Evolutionary conservation across 2,329 filamentous ascomycete genomes (phyloP), one percentile per base, ranked within the genome.

Genomic region (Akanthomyces lecanii): DNA sequence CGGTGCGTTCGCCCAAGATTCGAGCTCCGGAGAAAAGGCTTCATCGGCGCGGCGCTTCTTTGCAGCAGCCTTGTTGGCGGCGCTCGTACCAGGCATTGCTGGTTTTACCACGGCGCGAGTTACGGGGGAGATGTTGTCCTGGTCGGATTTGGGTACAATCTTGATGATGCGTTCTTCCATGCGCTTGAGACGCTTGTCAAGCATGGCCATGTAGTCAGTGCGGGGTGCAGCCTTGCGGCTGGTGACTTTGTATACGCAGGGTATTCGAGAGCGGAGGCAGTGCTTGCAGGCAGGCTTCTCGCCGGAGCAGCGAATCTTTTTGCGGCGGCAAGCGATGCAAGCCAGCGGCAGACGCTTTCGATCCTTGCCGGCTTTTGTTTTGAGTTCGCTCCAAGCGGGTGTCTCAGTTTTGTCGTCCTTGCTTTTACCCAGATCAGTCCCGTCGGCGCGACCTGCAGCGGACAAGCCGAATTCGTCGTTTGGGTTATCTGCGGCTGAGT

Each of bases 121-220:
- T 44, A 96, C 88, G 8, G 83, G 81, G 10, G 83, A 79, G 64
- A 89, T 73, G 30, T 85, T 80, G 48, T 89, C 87, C 66, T 91
- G 84, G 66, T 96, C 92, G 48, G 91, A 85, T 72, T 94, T 96
- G 0, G 95, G 94, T 33, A 98, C 89, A 64, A 94, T 89, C 74
- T 97, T 97, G 77, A 98, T 96, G 66, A 98, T 95, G 63, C 94
- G 89, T 71, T 98, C 94, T 76, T 99, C 95, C 95, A 98, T 98
- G 63, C 94, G 84, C 79, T 96, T 97, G 68, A 98, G 76, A 60
- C 95, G 85, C 77, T 97, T 97, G 77, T 98, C 95, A 69, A 98
- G 79, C 92, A 98, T 98, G 48, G 93, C 92, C 95, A 98, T 98
- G 76, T 98, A 98, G 76, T 98, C 95, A 21, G 95, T 98, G 59